Evolutionary conservation across 129 eudicot species (phyloP).

Genomic region (Solidago caesia): DNA sequence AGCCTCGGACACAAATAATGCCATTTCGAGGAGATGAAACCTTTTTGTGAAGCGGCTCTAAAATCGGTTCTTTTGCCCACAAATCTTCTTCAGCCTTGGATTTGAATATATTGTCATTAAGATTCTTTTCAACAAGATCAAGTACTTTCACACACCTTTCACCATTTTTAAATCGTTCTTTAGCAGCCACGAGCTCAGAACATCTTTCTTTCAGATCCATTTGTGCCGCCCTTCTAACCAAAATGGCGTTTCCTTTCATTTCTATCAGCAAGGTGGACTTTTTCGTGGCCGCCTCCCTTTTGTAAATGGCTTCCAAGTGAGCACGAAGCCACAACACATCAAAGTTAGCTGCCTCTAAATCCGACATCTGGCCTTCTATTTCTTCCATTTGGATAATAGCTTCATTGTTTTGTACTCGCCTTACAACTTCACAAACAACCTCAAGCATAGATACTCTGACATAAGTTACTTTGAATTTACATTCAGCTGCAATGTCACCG

Average conservation of each 20-base stretch:
- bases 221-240: constrained; percentile 27
- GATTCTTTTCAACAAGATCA: too few species aligned
- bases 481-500: not conserved
- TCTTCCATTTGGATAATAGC: not conserved
- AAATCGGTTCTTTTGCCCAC: too few species aligned
- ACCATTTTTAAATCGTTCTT: too few species aligned
- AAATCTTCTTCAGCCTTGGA: too few species aligned
- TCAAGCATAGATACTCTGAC: not conserved
- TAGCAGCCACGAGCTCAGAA: too few species aligned
- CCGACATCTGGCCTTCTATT: constrained; percentile 7
- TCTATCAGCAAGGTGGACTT: constrained; percentile 1
- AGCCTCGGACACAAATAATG: too few species aligned
- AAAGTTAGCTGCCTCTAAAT: constrained; percentile 24
- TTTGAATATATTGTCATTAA: too few species aligned
- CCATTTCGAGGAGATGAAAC: too few species aligned
- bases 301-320: not conserved
- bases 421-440: not conserved
- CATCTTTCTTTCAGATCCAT: constrained; percentile 30
- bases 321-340: constrained; percentile 28
- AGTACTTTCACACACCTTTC: too few species aligned
- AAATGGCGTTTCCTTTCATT: not conserved
- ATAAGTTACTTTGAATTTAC: not conserved
- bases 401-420: constrained; percentile 5
- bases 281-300: not conserved
- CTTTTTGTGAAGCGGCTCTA: too few species aligned